Evolutionary conservation across 2,329 filamentous ascomycete species (phyloP).

Genomic region (Clonostachys rosea): DNA sequence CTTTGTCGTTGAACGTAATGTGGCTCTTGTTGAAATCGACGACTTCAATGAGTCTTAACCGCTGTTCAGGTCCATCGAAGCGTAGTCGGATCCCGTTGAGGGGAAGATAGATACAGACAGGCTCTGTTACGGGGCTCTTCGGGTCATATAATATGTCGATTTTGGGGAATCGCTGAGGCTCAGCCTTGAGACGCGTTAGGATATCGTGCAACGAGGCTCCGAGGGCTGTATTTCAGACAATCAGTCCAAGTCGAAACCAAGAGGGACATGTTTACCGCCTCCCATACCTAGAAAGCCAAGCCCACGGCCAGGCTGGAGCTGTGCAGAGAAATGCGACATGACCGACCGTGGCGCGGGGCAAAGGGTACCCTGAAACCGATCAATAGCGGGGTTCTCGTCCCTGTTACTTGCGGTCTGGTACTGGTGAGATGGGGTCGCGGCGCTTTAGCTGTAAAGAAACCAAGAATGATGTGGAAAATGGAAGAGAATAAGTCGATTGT

Average conservation of each 20-base stretch:
- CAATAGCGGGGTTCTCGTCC: too few relatives aligned
- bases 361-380: too few relatives aligned
- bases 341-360: background rate
- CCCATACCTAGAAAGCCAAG: constrained; percentile 53
- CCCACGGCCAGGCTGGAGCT: constrained; percentile 62
- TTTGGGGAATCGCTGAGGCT: constrained; percentile 76
- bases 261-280: background rate
- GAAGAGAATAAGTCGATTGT: too few relatives aligned
- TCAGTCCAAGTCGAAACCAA: background rate
- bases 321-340: constrained; percentile 51
- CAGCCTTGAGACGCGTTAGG: constrained; percentile 80
- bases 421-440: too few relatives aligned
- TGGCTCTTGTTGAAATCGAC: constrained; percentile 82
- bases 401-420: too few relatives aligned
- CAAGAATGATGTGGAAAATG: too few relatives aligned
- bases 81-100: constrained; percentile 84
- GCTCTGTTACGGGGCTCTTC: constrained; percentile 67
- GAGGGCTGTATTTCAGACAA: constrained; percentile 55
- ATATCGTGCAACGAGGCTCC: constrained; percentile 90
- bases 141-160: constrained; percentile 80
- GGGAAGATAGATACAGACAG: constrained; percentile 71
- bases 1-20: constrained; percentile 74
- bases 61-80: constrained; percentile 91
- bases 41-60: constrained; percentile 85
- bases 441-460: too few relatives aligned